Percentiles rank a stretch among this genome's conserved stretches.
Evolutionary conservation across 345 rosid genomes (phyloP).

Genomic region (Heritiera fomes): DNA sequence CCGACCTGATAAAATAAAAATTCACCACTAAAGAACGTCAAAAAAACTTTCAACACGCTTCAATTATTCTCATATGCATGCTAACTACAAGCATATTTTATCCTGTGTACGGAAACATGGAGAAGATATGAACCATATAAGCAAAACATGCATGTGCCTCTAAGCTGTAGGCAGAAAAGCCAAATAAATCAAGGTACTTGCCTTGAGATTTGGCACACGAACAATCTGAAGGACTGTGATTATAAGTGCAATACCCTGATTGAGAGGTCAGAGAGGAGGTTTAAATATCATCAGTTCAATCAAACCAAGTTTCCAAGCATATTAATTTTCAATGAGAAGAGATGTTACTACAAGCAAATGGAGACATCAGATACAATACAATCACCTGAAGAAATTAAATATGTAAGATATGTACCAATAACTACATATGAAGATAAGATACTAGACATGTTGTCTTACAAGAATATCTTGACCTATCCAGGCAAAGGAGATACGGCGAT

Average conservation of each 20-base stretch:
- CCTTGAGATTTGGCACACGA: constrained; percentile 95
- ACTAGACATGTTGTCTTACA: constrained; percentile 49
- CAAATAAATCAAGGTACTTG: constrained; percentile 26
- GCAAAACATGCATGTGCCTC: background rate
- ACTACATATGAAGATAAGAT: constrained; percentile 5
- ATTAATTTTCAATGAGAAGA: constrained; percentile 3
- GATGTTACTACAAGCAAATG: constrained; percentile 4
- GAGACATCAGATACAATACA: background rate
- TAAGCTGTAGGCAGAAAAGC: background rate
- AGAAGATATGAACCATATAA: constrained; percentile 3
- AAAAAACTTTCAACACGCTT: background rate
- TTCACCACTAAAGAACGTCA: constrained; percentile 12
- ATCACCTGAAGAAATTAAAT: background rate
- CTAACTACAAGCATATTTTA: constrained; percentile 1
- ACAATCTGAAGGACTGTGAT: constrained; percentile 96
- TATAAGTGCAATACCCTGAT: constrained; percentile 91
- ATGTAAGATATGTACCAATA: background rate
- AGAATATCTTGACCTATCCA: constrained; percentile 99
- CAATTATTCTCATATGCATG: background rate
- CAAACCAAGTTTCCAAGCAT: background rate
- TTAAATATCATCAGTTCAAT: background rate
- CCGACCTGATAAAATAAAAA: constrained; percentile 68
- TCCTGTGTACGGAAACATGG: background rate
- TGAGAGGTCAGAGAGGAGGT: constrained; percentile 4
- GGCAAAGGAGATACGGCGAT: constrained; percentile 64